Evolutionary conservation across 176 grass and related monocot genomes (phyloP).

Genomic region (Carex myosuroides): DNA sequence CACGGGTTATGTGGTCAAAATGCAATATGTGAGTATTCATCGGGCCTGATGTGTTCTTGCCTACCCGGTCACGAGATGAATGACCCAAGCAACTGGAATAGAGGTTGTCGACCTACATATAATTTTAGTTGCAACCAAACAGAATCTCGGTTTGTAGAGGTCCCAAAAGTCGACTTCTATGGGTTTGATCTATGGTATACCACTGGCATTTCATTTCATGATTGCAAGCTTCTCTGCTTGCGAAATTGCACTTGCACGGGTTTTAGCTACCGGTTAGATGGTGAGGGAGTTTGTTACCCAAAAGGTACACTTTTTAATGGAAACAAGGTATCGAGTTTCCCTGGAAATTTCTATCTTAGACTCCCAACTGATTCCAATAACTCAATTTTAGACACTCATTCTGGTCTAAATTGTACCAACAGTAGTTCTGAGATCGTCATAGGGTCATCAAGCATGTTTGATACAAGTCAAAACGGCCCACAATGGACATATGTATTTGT

Average conservation of each 20-base stretch:
- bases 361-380: constrained; percentile 26
- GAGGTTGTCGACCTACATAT: constrained; percentile 52
- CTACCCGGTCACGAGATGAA: constrained; percentile 56
- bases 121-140: constrained; percentile 15
- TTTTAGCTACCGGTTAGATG: constrained; percentile 46
- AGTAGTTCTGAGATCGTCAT: constrained; percentile 7
- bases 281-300: constrained; percentile 44
- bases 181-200: constrained; percentile 47
- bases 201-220: constrained; percentile 27
- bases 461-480: constrained; percentile 26
- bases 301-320: constrained; percentile 63
- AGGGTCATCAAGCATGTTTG: constrained; percentile 24
- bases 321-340: constrained; percentile 41
- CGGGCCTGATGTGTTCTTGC: constrained; percentile 43
- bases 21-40: constrained; percentile 54
- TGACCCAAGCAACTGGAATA: constrained; percentile 39
- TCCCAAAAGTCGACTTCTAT: constrained; percentile 49
- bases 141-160: constrained; percentile 32
- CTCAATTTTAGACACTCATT: constrained; percentile 18
- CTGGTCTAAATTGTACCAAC: constrained; percentile 34
- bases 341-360: constrained; percentile 51
- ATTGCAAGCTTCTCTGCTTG: constrained; percentile 41
- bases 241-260: constrained; percentile 38
- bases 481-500: constrained; percentile 57
- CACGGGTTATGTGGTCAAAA: constrained; percentile 67